These are phyloP conservation scores for Peterozyma toletana DNA, from an alignment of 805 yeast species.

Conservation along the genomic window DNA sequence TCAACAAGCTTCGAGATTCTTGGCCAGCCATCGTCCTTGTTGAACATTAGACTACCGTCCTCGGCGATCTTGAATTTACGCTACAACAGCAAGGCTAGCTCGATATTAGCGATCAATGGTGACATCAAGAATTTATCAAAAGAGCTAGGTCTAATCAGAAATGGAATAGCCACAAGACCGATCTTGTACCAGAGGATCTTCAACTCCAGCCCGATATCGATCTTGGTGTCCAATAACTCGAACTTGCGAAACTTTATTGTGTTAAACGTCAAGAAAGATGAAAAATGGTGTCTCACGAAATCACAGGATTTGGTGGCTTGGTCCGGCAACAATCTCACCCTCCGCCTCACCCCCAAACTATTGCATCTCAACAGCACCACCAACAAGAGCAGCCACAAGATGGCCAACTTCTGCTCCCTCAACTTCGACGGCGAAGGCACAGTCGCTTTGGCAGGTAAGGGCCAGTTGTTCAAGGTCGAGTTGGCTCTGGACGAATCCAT, in stretches of 20 bases:
- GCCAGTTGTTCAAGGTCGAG: slow-evolving; percentile 29
- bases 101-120: slow-evolving; percentile 38
- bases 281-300: slow-evolving; percentile 28
- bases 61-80: slow-evolving; percentile 28
- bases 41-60: slow-evolving; percentile 37
- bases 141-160: slow-evolving; percentile 18
- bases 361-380: background rate
- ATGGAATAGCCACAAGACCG: slow-evolving; percentile 8
- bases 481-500: slow-evolving; percentile 29
- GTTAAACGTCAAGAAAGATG: slow-evolving; percentile 17
- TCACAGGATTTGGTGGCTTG: slow-evolving; percentile 35
- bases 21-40: slow-evolving; percentile 29
- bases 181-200: slow-evolving; percentile 26
- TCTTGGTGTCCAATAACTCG: slow-evolving; percentile 27
- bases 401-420: slow-evolving; percentile 16
- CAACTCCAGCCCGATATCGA: slow-evolving; percentile 22
- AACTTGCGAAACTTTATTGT: slow-evolving; percentile 27
- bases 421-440: slow-evolving; percentile 29
- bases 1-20: slow-evolving; percentile 33
- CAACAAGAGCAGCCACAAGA: slow-evolving; percentile 1
- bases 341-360: slow-evolving; percentile 8
- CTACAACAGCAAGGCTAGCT: slow-evolving; percentile 28
- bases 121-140: slow-evolving; percentile 21
- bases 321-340: slow-evolving; percentile 31
- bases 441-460: slow-evolving; percentile 30